These are phyloP conservation scores for Fusarium mexicanum DNA, from an alignment of 2,329 filamentous ascomycete genomes.

Conservation along the genomic window DNA sequence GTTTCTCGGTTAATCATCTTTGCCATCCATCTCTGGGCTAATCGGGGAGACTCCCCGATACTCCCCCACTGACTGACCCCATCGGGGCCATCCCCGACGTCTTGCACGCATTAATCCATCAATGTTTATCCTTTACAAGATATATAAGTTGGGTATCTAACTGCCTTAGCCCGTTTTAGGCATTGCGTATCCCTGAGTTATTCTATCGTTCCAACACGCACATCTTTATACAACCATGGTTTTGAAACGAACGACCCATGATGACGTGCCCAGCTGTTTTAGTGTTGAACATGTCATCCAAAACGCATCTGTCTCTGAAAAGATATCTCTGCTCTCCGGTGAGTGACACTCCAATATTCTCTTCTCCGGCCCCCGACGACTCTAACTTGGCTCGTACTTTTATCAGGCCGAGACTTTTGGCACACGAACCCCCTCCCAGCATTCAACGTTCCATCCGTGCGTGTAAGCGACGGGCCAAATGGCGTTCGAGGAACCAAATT, in stretches of 20 bases:
- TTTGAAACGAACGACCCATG: background rate
- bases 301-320: background rate
- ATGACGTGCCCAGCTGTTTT: background rate
- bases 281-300: background rate
- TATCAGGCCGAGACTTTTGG: background rate
- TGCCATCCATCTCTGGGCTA: background rate
- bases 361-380: rapidly evolving
- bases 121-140: background rate
- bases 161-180: background rate
- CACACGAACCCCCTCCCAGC: background rate
- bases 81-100: background rate
- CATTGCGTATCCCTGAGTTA: background rate
- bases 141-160: background rate
- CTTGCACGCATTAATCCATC: background rate
- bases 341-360: rapidly evolving
- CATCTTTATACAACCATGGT: background rate
- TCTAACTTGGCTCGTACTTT: background rate
- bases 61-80: background rate
- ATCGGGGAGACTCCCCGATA: background rate
- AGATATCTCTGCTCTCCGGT: background rate
- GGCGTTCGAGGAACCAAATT: background rate
- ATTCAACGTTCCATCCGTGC: background rate
- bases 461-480: background rate
- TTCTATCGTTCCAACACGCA: background rate
- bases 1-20: background rate